Conservation (phyloP, 2,329 filamentous ascomycete species). For the Sporothrix protearum region DNA sequence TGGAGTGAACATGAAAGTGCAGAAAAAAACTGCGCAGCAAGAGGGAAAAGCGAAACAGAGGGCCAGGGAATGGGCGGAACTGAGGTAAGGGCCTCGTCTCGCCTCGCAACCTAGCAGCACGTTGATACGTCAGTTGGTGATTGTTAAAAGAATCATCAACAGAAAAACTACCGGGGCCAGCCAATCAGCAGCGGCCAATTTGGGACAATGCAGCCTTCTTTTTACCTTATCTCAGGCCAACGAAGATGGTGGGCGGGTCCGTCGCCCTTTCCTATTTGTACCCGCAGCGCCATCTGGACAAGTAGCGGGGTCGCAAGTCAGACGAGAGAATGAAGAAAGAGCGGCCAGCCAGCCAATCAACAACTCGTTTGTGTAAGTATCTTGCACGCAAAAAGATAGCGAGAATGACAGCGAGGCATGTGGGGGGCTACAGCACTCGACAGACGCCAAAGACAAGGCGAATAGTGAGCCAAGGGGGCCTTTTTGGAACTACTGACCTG, state of each 20-base stretch:
- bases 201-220: conserved; percentile 28
- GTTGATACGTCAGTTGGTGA: conserved; percentile 23
- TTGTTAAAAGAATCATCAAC: conserved; percentile 38
- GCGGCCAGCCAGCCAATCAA: background rate
- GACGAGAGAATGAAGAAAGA: background rate
- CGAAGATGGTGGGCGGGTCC: conserved; percentile 32
- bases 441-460: background rate
- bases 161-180: conserved; percentile 39
- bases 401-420: conserved; percentile 26
- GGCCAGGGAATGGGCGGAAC: conserved; percentile 25
- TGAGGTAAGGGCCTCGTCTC: conserved; percentile 11
- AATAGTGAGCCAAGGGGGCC: background rate
- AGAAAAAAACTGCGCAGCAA: background rate
- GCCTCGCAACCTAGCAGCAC: conserved; percentile 7
- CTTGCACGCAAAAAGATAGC: conserved; percentile 19
- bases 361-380: conserved; percentile 12
- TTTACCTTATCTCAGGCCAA: conserved; percentile 45
- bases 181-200: conserved; percentile 39
- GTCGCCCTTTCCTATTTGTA: conserved; percentile 3
- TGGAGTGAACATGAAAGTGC: background rate
- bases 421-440: background rate
- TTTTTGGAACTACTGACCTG: background rate
- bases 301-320: background rate
- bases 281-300: conserved; percentile 2
- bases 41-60: background rate